Percentiles rank a stretch among this genome's conserved stretches.
Conservation (phyloP, 257 asterid species). For the Penstemon barbatus region DNA sequence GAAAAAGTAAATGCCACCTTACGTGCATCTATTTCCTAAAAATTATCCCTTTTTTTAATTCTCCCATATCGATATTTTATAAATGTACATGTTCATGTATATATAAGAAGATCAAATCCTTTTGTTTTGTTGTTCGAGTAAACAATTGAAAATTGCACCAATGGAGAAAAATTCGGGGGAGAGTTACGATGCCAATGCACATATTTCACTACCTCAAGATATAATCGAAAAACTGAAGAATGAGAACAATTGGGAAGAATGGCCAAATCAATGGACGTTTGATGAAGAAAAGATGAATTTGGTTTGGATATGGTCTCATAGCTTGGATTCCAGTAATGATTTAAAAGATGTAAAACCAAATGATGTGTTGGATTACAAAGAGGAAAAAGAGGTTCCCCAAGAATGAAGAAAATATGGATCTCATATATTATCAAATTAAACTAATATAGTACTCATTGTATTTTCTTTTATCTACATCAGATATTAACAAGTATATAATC, state of each 20-base stretch:
- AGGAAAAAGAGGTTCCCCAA: too few species aligned
- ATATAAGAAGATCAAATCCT: not conserved
- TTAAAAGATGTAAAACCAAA: too few species aligned
- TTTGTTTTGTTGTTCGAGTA: not conserved
- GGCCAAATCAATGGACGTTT: conserved; percentile 37
- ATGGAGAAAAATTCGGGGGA: conserved; percentile 2
- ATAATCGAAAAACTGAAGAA: conserved; percentile 31
- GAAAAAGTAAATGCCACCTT: not conserved
- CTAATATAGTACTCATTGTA: too few species aligned
- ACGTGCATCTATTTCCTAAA: not conserved
- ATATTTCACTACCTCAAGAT: conserved; percentile 26
- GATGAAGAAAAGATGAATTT: conserved; percentile 30
- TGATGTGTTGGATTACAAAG: too few species aligned
- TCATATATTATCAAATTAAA: too few species aligned
- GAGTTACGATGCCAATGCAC: not conserved
- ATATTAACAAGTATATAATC: too few species aligned
- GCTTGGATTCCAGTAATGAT: not conserved
- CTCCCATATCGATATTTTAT: not conserved
- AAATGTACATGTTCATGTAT: not conserved
- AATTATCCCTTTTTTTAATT: not conserved
- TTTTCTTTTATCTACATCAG: too few species aligned
- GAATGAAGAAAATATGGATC: too few species aligned
- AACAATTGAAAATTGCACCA: not conserved
- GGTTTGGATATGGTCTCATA: conserved; percentile 26
- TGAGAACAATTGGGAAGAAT: conserved; percentile 37